Evolutionary conservation across 164 flowering plant species (phyloP).

Genomic region (Chimonanthus praecox): DNA sequence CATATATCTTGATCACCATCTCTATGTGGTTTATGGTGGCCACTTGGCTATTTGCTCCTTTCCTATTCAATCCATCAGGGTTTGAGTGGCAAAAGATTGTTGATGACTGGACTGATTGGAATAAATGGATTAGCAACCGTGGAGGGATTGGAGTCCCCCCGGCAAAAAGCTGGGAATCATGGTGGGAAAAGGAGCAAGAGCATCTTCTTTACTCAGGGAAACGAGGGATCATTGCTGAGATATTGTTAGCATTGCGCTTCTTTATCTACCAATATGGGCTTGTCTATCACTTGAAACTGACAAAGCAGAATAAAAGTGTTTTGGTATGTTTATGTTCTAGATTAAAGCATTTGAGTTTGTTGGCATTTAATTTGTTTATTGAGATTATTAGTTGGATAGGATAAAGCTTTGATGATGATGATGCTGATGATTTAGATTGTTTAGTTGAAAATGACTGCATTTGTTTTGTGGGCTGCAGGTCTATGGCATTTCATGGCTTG

Average conservation of each 20-base stretch:
- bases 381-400: not conserved
- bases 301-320: constrained; percentile 45
- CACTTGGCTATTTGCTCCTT: constrained; percentile 97
- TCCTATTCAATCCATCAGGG: constrained; percentile 95
- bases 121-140: constrained; percentile 84
- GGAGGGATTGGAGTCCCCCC: constrained; percentile 96
- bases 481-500: constrained; percentile 90
- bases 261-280: constrained; percentile 95
- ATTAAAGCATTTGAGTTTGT: not conserved
- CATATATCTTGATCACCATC: constrained; percentile 72
- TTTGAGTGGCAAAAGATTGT: constrained; percentile 99
- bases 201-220: constrained; percentile 85
- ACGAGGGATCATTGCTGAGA: constrained; percentile 74
- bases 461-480: constrained; percentile 40
- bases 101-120: constrained; percentile 98
- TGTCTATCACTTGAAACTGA: constrained; percentile 74
- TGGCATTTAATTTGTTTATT: not conserved
- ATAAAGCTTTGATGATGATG: too few relatives aligned
- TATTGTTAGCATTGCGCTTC: constrained; percentile 66
- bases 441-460: not conserved
- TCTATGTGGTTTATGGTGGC: constrained; percentile 99
- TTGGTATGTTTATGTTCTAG: constrained; percentile 38
- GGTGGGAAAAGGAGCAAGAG: constrained; percentile 98
- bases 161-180: constrained; percentile 98
- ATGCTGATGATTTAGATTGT: not conserved